phyloP scores from a whole-genome alignment of 768 basidiomycete species.

The Termitomyces sp. region DNA sequence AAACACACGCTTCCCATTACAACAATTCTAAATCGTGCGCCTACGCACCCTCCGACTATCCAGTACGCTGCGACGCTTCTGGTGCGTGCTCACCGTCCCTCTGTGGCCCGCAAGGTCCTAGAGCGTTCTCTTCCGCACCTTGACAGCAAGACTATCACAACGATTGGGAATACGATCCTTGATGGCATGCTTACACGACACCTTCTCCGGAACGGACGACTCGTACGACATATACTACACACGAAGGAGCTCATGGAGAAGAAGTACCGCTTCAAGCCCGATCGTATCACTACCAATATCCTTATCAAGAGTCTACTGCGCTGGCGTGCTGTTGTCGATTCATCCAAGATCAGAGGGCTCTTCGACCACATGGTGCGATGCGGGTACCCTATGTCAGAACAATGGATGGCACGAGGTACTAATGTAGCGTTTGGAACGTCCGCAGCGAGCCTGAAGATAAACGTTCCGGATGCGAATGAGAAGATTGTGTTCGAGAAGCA shows the following conservation, averaged over 20 bases:
- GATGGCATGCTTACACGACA: constrained; percentile 34
- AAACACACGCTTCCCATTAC: constrained; percentile 17
- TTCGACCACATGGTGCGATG: constrained; percentile 60
- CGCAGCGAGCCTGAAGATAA: constrained; percentile 16
- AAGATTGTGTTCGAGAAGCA: constrained; percentile 54
- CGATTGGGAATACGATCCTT: constrained; percentile 56
- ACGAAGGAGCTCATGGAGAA: constrained; percentile 39
- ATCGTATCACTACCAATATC: constrained; percentile 70
- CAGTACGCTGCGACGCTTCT: constrained; percentile 34
- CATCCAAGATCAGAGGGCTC: constrained; percentile 42
- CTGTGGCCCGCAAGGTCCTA: constrained; percentile 42
- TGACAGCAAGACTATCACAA: constrained; percentile 30
- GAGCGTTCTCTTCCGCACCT: constrained; percentile 21
- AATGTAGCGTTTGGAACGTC: constrained; percentile 45
- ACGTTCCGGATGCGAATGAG: constrained; percentile 34
- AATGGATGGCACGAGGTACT: constrained; percentile 19
- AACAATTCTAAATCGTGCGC: constrained; percentile 21
- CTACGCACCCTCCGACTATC: constrained; percentile 22
- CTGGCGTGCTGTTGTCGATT: constrained; percentile 44
- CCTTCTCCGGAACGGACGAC: constrained; percentile 35
- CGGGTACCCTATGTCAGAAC: constrained; percentile 50
- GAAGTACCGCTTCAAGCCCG: constrained; percentile 50
- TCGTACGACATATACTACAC: constrained; percentile 39
- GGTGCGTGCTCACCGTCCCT: constrained; percentile 36
- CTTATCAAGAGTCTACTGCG: constrained; percentile 56